phyloP scores from a whole-genome alignment of 1,284 basidiomycete genomes.

The Boletus semigastroideus region DNA sequence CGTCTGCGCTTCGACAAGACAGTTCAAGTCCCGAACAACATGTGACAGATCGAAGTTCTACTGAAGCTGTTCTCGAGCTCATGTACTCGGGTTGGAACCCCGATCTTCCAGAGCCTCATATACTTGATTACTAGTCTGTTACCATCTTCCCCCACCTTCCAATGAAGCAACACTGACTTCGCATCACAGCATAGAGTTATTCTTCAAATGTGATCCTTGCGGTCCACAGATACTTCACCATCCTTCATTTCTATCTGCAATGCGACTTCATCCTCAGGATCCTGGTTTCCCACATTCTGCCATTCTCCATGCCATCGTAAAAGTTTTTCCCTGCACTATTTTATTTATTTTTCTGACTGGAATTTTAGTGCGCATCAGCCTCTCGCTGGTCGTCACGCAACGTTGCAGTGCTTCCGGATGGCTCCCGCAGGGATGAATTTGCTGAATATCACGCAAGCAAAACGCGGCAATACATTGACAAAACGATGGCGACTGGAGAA shows the following conservation, averaged over 20 bases:
- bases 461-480: slow-evolving; percentile 80
- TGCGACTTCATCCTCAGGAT: slow-evolving; percentile 74
- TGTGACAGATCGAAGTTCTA: slow-evolving; percentile 35
- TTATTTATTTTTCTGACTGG: slow-evolving; percentile 16
- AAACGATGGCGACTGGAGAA: slow-evolving; percentile 79
- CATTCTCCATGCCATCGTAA: slow-evolving; percentile 77
- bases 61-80: slow-evolving; percentile 59
- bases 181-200: slow-evolving; percentile 64
- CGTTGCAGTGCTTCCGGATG: slow-evolving; percentile 64
- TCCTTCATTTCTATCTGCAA: slow-evolving; percentile 73
- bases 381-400: slow-evolving; percentile 77
- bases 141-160: slow-evolving; percentile 10
- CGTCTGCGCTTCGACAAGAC: slow-evolving; percentile 38
- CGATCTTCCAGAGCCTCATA: slow-evolving; percentile 70
- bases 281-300: slow-evolving; percentile 79
- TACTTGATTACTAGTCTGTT: slow-evolving; percentile 71
- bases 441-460: slow-evolving; percentile 83
- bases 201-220: slow-evolving; percentile 82
- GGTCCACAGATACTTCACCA: slow-evolving; percentile 75
- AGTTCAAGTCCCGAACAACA: slow-evolving; percentile 52
- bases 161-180: slow-evolving; percentile 1
- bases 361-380: slow-evolving; percentile 75
- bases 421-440: slow-evolving; percentile 72
- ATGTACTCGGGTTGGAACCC: slow-evolving; percentile 79
- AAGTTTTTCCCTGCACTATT: slow-evolving; percentile 7